Percentiles rank a stretch among this genome's conserved stretches.
Evolutionary conservation across 2,329 filamentous ascomycete genomes (phyloP).

Genomic region (Aspergillus hiratsukae): DNA sequence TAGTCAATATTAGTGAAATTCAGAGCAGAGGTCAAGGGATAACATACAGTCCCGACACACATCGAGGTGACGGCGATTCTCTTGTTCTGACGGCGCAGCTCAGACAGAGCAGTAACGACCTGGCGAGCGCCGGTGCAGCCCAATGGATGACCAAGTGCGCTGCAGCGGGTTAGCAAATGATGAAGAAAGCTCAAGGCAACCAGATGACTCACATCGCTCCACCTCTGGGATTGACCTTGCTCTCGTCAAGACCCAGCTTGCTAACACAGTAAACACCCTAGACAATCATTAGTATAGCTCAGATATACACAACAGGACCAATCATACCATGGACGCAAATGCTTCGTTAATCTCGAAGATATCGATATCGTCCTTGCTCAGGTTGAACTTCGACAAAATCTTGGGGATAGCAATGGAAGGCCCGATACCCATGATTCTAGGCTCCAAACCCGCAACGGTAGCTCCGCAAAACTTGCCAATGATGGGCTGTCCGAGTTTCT

Average conservation of each 20-base stretch:
- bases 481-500: slow-evolving; percentile 77
- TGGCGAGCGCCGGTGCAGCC: slow-evolving; percentile 89
- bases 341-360: slow-evolving; percentile 69
- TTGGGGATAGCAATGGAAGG: slow-evolving; percentile 90
- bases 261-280: slow-evolving; percentile 88
- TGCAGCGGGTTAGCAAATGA: slow-evolving; percentile 14
- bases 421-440: slow-evolving; percentile 87
- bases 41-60: slow-evolving; percentile 82
- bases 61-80: slow-evolving; percentile 84
- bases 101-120: slow-evolving; percentile 81
- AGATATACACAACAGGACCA: not conserved
- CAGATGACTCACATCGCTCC: slow-evolving; percentile 62
- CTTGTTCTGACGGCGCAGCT: slow-evolving; percentile 73
- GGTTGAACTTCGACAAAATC: slow-evolving; percentile 74
- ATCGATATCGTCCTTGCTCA: slow-evolving; percentile 48
- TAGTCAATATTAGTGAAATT: slow-evolving; percentile 10
- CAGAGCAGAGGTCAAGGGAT: not conserved
- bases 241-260: slow-evolving; percentile 70
- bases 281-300: slow-evolving; percentile 6
- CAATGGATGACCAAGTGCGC: slow-evolving; percentile 83
- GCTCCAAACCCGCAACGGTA: slow-evolving; percentile 76
- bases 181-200: not conserved
- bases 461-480: slow-evolving; percentile 85
- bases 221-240: slow-evolving; percentile 92
- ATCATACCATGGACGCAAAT: slow-evolving; percentile 61